Percentiles rank a stretch among this genome's conserved stretches.
Conservation (phyloP, 2,329 filamentous ascomycete species). For the Claviceps citrina region DNA sequence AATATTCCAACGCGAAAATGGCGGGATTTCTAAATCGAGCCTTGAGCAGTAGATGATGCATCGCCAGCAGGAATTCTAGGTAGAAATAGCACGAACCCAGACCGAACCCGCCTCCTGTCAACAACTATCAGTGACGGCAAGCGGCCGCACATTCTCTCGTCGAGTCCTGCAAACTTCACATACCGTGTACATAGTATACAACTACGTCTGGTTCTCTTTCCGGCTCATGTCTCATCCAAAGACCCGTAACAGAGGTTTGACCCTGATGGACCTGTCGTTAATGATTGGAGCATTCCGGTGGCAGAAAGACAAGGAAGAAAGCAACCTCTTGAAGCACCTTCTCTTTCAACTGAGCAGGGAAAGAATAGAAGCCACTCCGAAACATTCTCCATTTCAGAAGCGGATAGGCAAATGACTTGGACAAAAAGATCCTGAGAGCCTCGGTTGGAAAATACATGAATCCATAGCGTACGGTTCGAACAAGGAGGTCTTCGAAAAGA, state of each 20-base stretch:
- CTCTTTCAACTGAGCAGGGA: slow-evolving; percentile 49
- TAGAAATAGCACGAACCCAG: slow-evolving; percentile 78
- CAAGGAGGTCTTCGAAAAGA: slow-evolving; percentile 60
- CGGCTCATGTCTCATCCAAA: slow-evolving; percentile 54
- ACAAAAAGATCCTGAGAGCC: slow-evolving; percentile 64
- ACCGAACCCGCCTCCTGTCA: slow-evolving; percentile 58
- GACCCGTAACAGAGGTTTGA: slow-evolving; percentile 38
- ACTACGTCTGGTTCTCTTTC: slow-evolving; percentile 53
- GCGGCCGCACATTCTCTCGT: background rate
- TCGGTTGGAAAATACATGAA: slow-evolving; percentile 55
- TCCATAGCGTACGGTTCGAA: slow-evolving; percentile 63
- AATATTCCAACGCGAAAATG: slow-evolving; percentile 68
- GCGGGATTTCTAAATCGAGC: slow-evolving; percentile 59
- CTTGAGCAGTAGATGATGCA: slow-evolving; percentile 48
- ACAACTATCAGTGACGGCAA: background rate
- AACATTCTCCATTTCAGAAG: slow-evolving; percentile 64
- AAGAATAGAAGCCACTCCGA: slow-evolving; percentile 49
- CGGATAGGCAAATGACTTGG: slow-evolving; percentile 54
- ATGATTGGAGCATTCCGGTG: background rate
- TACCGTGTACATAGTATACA: slow-evolving; percentile 71
- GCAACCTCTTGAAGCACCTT: slow-evolving; percentile 20
- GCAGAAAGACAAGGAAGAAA: background rate
- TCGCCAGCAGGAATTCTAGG: slow-evolving; percentile 64
- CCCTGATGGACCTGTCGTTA: slow-evolving; percentile 8
- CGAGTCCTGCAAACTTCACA: background rate